Evolutionary conservation across 1,284 basidiomycete genomes (phyloP), one percentile per base, ranked within the genome.

Genomic region (Moesziomyces sp.): DNA sequence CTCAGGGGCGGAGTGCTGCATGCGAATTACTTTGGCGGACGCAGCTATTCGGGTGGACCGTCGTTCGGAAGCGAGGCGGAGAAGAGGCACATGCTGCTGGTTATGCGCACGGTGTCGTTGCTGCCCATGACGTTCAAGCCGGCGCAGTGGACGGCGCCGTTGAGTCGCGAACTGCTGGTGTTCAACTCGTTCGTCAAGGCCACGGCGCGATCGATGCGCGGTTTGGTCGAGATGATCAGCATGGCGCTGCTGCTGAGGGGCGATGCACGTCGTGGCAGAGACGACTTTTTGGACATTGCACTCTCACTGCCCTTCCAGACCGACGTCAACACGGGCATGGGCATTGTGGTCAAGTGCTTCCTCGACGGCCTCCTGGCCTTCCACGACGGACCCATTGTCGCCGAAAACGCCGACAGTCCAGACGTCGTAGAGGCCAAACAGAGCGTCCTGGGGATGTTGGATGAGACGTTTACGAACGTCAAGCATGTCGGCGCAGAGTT

Each of bases 131-230:
- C 90, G 80, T 97, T 94, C 88, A 92, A 93, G 87, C 60, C 78
- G 3, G 23, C 45, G 35, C 38, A 60, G 24, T 84, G 82, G 82
- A 91, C 91, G 30, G 96, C 96, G 26, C 96, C 96, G 46, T 86
- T 99, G 57, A 97, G 94, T 76, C 90, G 96, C 57, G 97, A 99
- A 85, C 87, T 99, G 70, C 88, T 99, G 52, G 94, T 97, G 54
- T 99, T 99, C 89, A 99, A 98, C 87, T 94, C 94, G 48, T 99
- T 99, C 84, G 90, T 96, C 76, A 91, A 93, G 63, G 91, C 93
- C 40, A 88, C 98, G 66, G 91, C 93, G 58, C 91, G 95, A 69
- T 92, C 94, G 26, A 88, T 99, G 78, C 90, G 97, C 61, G 92
- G 92, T 58, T 87, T 99, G 71, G 87, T 97, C 59, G 97, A 99